A percentile compares a stretch with the other conserved stretches of the same genome.
phyloP scores from a whole-genome alignment of 169 alveolate genomes.

The Plasmodium sp. region DNA sequence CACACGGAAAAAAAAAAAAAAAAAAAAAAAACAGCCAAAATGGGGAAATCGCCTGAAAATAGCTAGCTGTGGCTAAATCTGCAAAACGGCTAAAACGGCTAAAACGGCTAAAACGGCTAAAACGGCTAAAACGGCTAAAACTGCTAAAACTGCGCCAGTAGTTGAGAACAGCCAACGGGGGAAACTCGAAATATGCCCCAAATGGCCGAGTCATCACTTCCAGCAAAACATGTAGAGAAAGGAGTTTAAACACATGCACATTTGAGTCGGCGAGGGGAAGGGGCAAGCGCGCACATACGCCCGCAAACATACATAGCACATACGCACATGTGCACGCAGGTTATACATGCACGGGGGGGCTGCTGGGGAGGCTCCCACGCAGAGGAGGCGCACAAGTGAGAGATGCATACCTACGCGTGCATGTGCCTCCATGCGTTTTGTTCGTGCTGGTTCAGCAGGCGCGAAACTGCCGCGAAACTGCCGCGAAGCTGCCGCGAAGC shows the following conservation, averaged over 20 bases:
- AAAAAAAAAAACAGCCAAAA: background rate
- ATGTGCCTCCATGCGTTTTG: background rate
- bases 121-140: background rate
- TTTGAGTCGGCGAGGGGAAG: background rate
- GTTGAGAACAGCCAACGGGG: background rate
- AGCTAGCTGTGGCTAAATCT: no score
- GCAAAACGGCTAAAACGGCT: background rate
- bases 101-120: background rate
- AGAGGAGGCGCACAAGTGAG: background rate
- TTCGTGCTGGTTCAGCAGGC: background rate
- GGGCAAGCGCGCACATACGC: background rate
- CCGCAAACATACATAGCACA: background rate
- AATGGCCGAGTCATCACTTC: background rate
- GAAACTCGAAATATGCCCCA: background rate
- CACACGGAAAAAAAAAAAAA: slow-evolving; percentile 26
- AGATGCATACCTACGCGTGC: background rate
- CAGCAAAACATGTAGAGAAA: slow-evolving; percentile 9
- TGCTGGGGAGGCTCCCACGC: background rate
- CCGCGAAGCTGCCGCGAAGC: no score
- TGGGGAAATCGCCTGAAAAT: no score
- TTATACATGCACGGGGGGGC: background rate
- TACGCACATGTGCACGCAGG: background rate
- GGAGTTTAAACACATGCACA: slow-evolving; percentile 8
- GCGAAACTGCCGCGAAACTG: background rate
- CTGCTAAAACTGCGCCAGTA: background rate